Conservation (phyloP, 2,329 filamentous ascomycete genomes). For the Emergomyces orientalis region DNA sequence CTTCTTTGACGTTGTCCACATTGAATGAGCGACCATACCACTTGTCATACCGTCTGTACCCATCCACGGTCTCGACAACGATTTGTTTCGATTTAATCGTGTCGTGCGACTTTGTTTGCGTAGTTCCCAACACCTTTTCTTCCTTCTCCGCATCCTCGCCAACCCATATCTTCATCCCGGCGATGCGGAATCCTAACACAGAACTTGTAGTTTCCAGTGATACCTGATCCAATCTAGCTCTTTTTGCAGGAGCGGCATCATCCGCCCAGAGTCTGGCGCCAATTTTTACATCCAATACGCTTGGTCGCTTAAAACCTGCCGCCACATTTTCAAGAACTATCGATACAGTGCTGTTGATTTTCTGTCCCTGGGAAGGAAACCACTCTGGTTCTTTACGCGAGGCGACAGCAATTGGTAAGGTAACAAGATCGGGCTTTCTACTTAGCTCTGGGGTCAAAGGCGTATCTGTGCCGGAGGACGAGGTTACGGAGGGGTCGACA, state of each 20-base stretch:
- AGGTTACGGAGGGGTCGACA: conserved; percentile 16
- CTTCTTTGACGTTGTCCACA: conserved; percentile 46
- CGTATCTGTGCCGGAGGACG: conserved; percentile 13
- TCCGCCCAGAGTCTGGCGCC: conserved; percentile 81
- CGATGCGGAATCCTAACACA: conserved; percentile 54
- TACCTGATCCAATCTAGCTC: conserved; percentile 50
- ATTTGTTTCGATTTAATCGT: conserved; percentile 39
- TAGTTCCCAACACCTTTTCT: conserved; percentile 25
- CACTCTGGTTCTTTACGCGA: conserved; percentile 25
- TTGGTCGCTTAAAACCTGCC: conserved; percentile 70
- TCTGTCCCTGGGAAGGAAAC: conserved; percentile 49
- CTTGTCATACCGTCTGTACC: conserved; percentile 55
- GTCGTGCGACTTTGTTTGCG: conserved; percentile 39
- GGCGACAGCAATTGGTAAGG: conserved; percentile 19
- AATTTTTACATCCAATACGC: conserved; percentile 89
- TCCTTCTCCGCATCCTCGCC: conserved; percentile 28
- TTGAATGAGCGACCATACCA: conserved; percentile 54
- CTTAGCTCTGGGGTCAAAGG: conserved; percentile 17
- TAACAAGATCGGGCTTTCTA: conserved; percentile 20
- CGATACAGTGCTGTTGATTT: conserved; percentile 64
- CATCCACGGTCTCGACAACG: conserved; percentile 37
- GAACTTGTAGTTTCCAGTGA: conserved; percentile 50
- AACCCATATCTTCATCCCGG: conserved; percentile 54
- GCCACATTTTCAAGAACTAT: conserved; percentile 81
- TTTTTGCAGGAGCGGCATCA: conserved; percentile 49